These are phyloP conservation scores for Fusarium globosum DNA, from an alignment of 2,329 filamentous ascomycete species.

Conservation along the genomic window DNA sequence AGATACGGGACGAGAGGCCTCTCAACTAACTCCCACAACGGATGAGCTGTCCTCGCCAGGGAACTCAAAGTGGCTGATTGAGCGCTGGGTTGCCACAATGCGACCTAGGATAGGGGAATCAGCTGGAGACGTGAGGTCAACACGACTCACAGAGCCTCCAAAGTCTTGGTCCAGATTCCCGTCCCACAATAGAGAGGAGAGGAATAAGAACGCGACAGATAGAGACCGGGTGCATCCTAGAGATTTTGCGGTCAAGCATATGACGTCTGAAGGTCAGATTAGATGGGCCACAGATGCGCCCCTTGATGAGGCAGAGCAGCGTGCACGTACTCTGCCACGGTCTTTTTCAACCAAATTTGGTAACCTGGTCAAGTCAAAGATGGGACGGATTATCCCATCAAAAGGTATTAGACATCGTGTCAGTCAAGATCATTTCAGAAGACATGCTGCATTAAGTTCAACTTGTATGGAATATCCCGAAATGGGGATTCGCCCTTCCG, in stretches of 20 bases:
- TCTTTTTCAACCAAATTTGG: conserved; percentile 48
- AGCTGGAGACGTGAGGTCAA: not conserved
- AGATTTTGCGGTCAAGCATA: conserved; percentile 46
- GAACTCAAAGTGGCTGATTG: conserved; percentile 33
- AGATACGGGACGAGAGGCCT: conserved; percentile 5
- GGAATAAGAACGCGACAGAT: conserved; percentile 39
- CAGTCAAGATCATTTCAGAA: not conserved
- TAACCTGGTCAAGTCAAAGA: conserved; percentile 41
- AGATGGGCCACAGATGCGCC: conserved; percentile 45
- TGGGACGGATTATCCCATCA: conserved; percentile 18
- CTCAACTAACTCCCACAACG: conserved; percentile 22
- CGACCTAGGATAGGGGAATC: conserved; percentile 1
- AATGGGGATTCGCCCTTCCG: conserved; percentile 38
- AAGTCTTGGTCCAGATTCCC: conserved; percentile 51
- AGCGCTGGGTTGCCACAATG: conserved; percentile 37
- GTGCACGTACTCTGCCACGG: conserved; percentile 20
- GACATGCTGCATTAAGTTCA: not conserved
- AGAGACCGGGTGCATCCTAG: conserved; percentile 43
- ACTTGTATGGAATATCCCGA: conserved; percentile 40
- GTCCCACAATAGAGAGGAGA: conserved; percentile 47
- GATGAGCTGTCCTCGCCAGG: conserved; percentile 20
- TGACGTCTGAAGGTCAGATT: conserved; percentile 33
- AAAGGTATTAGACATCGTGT: not conserved
- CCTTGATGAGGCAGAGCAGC: not conserved
- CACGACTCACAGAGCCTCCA: conserved; percentile 36